Percentiles rank a stretch among this genome's conserved stretches.
These are phyloP conservation scores for Phylloporus sp. DNA, from an alignment of 1,284 basidiomycete genomes.

Conservation along the genomic window DNA sequence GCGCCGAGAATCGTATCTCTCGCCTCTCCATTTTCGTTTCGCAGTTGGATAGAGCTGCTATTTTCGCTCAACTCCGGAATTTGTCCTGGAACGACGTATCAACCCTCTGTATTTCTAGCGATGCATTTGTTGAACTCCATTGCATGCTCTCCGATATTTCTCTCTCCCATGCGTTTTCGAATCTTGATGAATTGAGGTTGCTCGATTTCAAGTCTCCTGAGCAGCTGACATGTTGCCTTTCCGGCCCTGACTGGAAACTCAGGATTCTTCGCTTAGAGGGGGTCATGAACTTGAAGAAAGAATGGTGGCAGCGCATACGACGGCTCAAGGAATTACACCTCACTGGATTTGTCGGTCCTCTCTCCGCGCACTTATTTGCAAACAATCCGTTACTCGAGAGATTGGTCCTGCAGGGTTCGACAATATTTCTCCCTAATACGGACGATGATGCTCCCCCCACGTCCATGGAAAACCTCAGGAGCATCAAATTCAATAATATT, in stretches of 20 bases:
- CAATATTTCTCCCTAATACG: neutral
- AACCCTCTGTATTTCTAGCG: slow-evolving; percentile 44
- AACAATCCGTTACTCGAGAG: slow-evolving; percentile 36
- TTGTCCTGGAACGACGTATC: slow-evolving; percentile 56
- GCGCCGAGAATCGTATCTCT: slow-evolving; percentile 57
- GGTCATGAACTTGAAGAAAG: neutral
- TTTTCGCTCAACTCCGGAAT: slow-evolving; percentile 44
- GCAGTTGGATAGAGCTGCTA: slow-evolving; percentile 38
- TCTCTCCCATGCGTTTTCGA: slow-evolving; percentile 38
- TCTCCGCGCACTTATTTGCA: slow-evolving; percentile 22
- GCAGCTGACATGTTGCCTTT: slow-evolving; percentile 32
- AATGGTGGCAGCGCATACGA: slow-evolving; percentile 30
- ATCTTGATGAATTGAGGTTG: slow-evolving; percentile 45
- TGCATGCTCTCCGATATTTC: slow-evolving; percentile 37
- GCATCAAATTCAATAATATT: slow-evolving; percentile 17
- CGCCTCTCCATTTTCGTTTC: slow-evolving; percentile 45
- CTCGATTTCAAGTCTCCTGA: neutral
- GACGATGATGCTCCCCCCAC: neutral
- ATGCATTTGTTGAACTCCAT: slow-evolving; percentile 24
- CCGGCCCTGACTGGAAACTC: slow-evolving; percentile 34
- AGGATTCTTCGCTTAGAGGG: slow-evolving; percentile 28
- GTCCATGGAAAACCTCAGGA: slow-evolving; percentile 31
- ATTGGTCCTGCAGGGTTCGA: slow-evolving; percentile 16
- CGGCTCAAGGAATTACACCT: slow-evolving; percentile 35
- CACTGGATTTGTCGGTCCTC: neutral